Evolutionary conservation across 306 rosid species (phyloP).

Genomic region (Vigna unguiculata): DNA sequence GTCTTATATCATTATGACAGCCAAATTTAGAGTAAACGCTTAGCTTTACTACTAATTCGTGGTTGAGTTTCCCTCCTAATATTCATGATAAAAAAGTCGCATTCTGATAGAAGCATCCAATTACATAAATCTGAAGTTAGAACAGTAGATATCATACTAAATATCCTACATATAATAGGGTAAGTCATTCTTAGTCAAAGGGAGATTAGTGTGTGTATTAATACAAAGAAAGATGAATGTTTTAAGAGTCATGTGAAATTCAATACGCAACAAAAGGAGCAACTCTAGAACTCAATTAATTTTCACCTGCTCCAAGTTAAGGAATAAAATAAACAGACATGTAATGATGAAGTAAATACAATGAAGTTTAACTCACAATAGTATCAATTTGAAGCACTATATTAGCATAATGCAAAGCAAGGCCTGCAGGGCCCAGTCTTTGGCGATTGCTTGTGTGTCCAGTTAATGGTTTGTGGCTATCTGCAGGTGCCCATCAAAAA

Average conservation of each 20-base stretch:
- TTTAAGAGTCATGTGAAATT: background rate
- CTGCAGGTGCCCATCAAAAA: constrained; percentile 55
- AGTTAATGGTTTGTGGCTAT: constrained; percentile 48
- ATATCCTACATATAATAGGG: background rate
- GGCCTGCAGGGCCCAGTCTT: constrained; percentile 84
- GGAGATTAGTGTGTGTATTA: background rate
- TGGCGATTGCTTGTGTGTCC: constrained; percentile 50
- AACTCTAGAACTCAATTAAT: constrained; percentile 12
- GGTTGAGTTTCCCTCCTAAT: constrained; percentile 19
- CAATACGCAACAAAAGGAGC: constrained; percentile 17
- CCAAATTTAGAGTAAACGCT: background rate
- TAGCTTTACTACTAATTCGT: constrained; percentile 1
- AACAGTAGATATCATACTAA: background rate
- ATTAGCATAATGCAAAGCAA: constrained; percentile 87
- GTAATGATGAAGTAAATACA: constrained; percentile 38
- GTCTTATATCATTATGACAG: background rate
- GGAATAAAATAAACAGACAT: constrained; percentile 27
- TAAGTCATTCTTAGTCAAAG: background rate
- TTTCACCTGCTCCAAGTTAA: constrained; percentile 16
- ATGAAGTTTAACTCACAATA: constrained; percentile 62
- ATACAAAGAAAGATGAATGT: background rate
- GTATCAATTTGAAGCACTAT: constrained; percentile 85
- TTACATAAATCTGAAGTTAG: background rate
- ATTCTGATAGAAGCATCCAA: constrained; percentile 8
- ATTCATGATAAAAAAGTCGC: background rate